phyloP scores from a whole-genome alignment of 2,329 filamentous ascomycete species.

The Pseudogymnoascus sp. region DNA sequence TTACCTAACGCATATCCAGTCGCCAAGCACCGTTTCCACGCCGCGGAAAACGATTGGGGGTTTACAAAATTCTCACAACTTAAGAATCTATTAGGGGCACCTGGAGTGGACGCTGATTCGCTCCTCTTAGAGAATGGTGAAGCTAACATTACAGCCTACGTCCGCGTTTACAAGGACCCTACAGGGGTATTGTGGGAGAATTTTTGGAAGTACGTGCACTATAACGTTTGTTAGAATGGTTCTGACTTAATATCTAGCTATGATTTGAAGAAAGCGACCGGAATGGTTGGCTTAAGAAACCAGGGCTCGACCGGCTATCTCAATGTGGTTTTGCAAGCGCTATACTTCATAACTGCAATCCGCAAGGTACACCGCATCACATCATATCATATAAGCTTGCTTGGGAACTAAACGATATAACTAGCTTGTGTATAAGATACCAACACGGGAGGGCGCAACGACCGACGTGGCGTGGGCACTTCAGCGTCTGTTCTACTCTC shows the following conservation, averaged over 20 bases:
- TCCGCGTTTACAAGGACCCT: conserved; percentile 75
- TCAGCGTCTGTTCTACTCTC: conserved; percentile 86
- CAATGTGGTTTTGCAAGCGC: conserved; percentile 73
- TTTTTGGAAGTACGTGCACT: conserved; percentile 54
- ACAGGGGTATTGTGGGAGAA: conserved; percentile 88
- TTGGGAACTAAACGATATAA: not conserved
- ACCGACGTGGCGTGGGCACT: conserved; percentile 88
- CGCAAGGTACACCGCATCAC: conserved; percentile 56
- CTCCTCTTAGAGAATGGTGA: conserved; percentile 69
- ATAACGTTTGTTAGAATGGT: not conserved
- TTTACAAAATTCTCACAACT: conserved; percentile 95
- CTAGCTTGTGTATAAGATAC: conserved; percentile 92
- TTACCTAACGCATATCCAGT: conserved; percentile 68
- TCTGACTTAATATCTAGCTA: conserved; percentile 39
- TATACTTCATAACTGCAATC: conserved; percentile 87
- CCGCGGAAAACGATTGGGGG: conserved; percentile 95
- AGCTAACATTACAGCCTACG: conserved; percentile 73
- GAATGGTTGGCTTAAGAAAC: conserved; percentile 92
- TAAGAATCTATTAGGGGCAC: conserved; percentile 69
- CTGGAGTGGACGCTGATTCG: conserved; percentile 60
- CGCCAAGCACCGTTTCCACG: conserved; percentile 93
- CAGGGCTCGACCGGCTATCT: conserved; percentile 89
- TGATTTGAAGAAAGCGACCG: conserved; percentile 96
- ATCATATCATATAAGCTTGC: not conserved
- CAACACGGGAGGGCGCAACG: conserved; percentile 75